Base-by-base conservation (phyloP, 2,329 filamentous ascomycete species). In the Penicillium sp. region DNA sequence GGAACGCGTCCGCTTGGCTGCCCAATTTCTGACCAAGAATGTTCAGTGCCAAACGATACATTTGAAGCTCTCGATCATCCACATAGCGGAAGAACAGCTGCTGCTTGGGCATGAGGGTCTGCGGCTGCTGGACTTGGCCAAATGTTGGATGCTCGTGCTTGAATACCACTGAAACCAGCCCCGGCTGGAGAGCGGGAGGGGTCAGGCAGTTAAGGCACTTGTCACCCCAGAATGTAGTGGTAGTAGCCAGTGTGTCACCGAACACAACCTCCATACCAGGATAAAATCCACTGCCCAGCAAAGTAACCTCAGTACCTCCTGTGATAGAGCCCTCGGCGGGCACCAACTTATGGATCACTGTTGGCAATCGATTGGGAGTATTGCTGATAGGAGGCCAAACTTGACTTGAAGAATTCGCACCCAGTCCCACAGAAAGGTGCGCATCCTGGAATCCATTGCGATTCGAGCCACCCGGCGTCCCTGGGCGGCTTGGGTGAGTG, bases 281-380 rank as follows among this genome's bases (percentile, higher is more conserved):
- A 60, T 85, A 87, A 69, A 96, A 96, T 13, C 87, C 85, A 60
- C 86, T 89, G 16, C 92, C 91, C 8, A 96, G 78, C 52, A 94
- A 83, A 0, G 90, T 93, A 3, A 96, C 90, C 70, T 97, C 91
- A 48, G 90, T 91, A 39, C 91, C 91, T 55, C 91, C 91, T 34
- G 84, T 84, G 55, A 86, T 89, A 7, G 91, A 89, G 0, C 91
- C 91, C 70, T 95, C 89, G 29, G 82, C 82, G 0, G 92, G 91
- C 34, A 94, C 90, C 57, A 96, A 81, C 70, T 92, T 93, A 69
- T 90, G 87, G 19, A 95, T 93, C 16, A 83, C 82, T 1, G 87
- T 83, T 2, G 82, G 73, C 16, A 78, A 78, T 29, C 80, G 75
- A n/a, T 80, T 75, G 40, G 79, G 77, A 45, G 77, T 77, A 51